Evolutionary conservation across 805 yeast genomes (phyloP).

Genomic region (Saturnispora galanensis): DNA sequence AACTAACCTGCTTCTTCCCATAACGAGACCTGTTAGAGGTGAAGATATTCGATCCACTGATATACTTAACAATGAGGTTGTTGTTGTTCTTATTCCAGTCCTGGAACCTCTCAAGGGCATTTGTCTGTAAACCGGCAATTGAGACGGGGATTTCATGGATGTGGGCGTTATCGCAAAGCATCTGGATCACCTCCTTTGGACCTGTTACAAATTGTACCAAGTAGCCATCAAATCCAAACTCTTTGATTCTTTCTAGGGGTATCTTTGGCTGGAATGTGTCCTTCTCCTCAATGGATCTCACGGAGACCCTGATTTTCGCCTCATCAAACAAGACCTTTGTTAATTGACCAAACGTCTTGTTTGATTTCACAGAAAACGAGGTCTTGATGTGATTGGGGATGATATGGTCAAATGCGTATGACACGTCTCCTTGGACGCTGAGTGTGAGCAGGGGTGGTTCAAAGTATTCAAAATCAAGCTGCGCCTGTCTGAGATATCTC

Average conservation of each 20-base stretch:
- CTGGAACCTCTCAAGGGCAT: slow-evolving; percentile 1
- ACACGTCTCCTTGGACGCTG: slow-evolving; percentile 34
- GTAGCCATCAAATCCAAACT: slow-evolving; percentile 72
- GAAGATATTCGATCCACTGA: slow-evolving; percentile 48
- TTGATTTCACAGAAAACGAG: slow-evolving; percentile 38
- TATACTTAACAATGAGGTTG: slow-evolving; percentile 35
- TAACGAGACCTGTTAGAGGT: slow-evolving; percentile 48
- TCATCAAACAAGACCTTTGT: slow-evolving; percentile 35
- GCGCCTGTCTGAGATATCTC: slow-evolving; percentile 29
- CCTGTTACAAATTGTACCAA: slow-evolving; percentile 64
- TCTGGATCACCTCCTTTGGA: slow-evolving; percentile 58
- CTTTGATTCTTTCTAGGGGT: slow-evolving; percentile 21
- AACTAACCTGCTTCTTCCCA: slow-evolving; percentile 48
- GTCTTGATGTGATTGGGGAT: slow-evolving; percentile 3
- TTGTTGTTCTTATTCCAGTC: slow-evolving; percentile 28
- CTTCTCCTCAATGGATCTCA: slow-evolving; percentile 35
- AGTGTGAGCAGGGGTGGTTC: slow-evolving; percentile 73
- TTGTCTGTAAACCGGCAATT: slow-evolving; percentile 28
- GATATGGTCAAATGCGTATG: slow-evolving; percentile 29
- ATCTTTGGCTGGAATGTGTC: slow-evolving; percentile 10
- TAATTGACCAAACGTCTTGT: slow-evolving; percentile 38
- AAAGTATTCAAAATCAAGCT: slow-evolving; percentile 31
- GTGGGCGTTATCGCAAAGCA: slow-evolving; percentile 50
- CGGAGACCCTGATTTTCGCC: slow-evolving; percentile 32
- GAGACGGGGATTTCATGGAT: slow-evolving; percentile 57